phyloP scores from a whole-genome alignment of 2,329 filamentous ascomycete species.

The Neopestalotiopsis rosae region DNA sequence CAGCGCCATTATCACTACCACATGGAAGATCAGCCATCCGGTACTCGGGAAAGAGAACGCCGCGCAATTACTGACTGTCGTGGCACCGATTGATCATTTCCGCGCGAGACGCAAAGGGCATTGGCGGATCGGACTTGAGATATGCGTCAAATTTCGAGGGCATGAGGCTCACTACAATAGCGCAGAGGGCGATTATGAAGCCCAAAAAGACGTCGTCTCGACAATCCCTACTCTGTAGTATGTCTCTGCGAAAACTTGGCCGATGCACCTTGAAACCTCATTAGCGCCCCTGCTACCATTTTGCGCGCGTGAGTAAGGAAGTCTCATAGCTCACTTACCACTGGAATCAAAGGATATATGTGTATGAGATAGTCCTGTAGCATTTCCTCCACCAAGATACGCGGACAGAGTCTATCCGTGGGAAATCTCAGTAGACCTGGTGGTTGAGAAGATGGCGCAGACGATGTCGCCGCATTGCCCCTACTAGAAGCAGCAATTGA shows the following conservation, averaged over 20 bases:
- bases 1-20: constrained; percentile 2
- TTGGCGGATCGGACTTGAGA: neutral
- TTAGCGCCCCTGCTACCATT: neutral
- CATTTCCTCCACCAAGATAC: neutral
- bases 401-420: constrained; percentile 10
- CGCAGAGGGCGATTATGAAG: neutral
- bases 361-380: constrained; percentile 7
- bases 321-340: neutral
- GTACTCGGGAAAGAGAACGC: neutral
- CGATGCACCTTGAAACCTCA: neutral
- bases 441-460: neutral
- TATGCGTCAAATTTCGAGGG: neutral
- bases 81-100: constrained; percentile 7
- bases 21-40: neutral
- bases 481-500: neutral
- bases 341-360: constrained; percentile 8
- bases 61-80: neutral
- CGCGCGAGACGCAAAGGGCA: neutral
- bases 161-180: constrained; percentile 9
- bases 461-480: neutral
- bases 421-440: neutral
- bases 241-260: neutral
- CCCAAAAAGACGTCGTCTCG: constrained; percentile 6
- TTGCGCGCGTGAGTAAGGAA: too few species aligned
- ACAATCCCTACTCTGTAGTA: neutral